Evolutionary conservation across 108 stramenopile genomes (phyloP).

Genomic region (Skeletonema marinoi): DNA sequence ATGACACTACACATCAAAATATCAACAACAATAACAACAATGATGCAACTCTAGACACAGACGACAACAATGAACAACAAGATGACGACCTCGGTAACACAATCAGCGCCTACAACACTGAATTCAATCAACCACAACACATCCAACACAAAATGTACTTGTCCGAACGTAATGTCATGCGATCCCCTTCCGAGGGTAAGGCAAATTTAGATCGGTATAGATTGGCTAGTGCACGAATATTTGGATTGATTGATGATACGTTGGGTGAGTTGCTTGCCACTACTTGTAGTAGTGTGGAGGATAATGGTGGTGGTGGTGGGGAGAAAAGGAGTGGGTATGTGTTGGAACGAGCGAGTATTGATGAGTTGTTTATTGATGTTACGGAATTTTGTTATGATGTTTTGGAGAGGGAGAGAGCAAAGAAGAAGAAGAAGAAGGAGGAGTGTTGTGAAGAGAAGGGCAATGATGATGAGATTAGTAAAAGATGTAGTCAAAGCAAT

Average conservation of each 20-base stretch:
- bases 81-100: background rate
- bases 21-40: background rate
- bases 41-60: background rate
- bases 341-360: conserved; percentile 83
- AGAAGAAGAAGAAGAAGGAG: conserved; percentile 2
- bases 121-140: conserved; percentile 58
- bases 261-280: conserved; percentile 14
- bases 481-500: background rate
- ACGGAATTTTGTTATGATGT: conserved; percentile 62
- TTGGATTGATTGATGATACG: conserved; percentile 63
- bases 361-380: conserved; percentile 89
- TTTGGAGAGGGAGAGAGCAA: background rate
- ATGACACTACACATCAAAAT: conserved; percentile 8
- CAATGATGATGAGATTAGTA: background rate
- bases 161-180: conserved; percentile 61
- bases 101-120: conserved; percentile 52
- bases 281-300: background rate
- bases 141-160: conserved; percentile 46
- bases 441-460: background rate
- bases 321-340: conserved; percentile 48
- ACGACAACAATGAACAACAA: background rate
- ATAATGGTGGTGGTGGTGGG: background rate
- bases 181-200: conserved; percentile 72
- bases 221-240: conserved; percentile 75
- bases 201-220: conserved; percentile 87